Conservation (phyloP, 2,329 filamentous ascomycete species). For the Dactylellina sp. region DNA sequence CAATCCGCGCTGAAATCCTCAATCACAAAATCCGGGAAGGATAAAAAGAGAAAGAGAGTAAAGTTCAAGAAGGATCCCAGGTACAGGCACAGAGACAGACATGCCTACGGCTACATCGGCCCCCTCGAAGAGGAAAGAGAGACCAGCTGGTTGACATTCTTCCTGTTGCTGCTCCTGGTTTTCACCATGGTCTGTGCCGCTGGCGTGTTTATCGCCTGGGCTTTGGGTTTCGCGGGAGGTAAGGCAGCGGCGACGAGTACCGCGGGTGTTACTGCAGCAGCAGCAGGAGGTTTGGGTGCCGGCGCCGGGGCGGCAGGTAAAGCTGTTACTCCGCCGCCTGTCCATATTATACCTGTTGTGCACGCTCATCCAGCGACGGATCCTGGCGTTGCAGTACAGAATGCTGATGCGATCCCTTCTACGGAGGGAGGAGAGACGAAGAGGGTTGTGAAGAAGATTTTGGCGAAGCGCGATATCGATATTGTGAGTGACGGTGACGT, state of each 20-base stretch:
- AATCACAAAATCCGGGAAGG: constrained; percentile 3
- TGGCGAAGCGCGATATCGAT: neutral
- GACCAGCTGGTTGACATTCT: constrained; percentile 48
- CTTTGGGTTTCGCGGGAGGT: constrained; percentile 42
- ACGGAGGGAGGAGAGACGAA: neutral
- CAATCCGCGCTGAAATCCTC: constrained; percentile 24
- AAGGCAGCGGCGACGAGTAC: constrained; percentile 6
- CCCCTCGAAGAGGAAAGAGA: constrained; percentile 31
- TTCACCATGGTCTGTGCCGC: constrained; percentile 49
- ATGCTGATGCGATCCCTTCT: neutral
- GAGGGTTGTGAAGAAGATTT: constrained; percentile 3
- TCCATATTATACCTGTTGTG: constrained; percentile 6
- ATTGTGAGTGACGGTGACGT: constrained; percentile 3
- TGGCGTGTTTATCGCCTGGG: constrained; percentile 54
- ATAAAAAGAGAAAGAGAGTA: constrained; percentile 33
- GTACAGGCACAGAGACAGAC: constrained; percentile 30
- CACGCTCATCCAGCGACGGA: constrained; percentile 1
- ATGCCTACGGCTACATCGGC: constrained; percentile 41
- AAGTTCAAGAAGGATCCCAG: constrained; percentile 48
- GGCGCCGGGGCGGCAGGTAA: constrained; percentile 12
- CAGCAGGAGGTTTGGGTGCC: constrained; percentile 3
- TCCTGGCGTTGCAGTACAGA: constrained; percentile 23
- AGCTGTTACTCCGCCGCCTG: neutral
- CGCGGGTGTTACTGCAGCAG: constrained; percentile 20
- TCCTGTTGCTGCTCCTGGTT: constrained; percentile 25